A percentile compares a stretch with the other conserved stretches of the same genome.
These are phyloP conservation scores for Paramarasmius palmivorus DNA, from an alignment of 1,284 basidiomycete genomes.

Conservation along the genomic window DNA sequence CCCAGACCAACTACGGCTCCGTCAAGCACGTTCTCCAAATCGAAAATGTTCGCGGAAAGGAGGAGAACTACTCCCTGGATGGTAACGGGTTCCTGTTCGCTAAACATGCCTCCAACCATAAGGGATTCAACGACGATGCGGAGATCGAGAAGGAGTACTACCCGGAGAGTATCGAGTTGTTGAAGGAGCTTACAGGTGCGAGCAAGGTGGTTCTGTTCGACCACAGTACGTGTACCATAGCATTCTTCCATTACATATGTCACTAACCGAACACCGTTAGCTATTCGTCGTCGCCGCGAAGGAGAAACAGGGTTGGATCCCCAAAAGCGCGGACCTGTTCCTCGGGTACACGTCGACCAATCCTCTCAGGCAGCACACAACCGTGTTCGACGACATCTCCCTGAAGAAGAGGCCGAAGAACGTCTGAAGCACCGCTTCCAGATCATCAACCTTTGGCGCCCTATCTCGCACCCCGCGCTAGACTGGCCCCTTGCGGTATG, in stretches of 20 bases:
- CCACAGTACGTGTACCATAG: neutral
- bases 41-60: neutral
- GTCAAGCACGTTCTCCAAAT: neutral
- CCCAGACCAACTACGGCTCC: neutral
- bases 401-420: neutral
- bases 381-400: constrained; percentile 1
- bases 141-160: constrained; percentile 45
- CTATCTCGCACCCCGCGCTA: neutral
- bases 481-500: neutral
- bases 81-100: neutral
- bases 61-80: neutral
- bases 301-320: constrained; percentile 25
- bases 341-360: constrained; percentile 5
- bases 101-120: neutral
- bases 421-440: constrained; percentile 1
- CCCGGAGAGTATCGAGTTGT: constrained; percentile 43
- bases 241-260: neutral
- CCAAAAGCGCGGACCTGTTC: constrained; percentile 28
- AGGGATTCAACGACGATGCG: constrained; percentile 34
- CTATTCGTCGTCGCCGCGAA: constrained; percentile 28
- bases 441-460: neutral
- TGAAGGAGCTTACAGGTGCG: constrained; percentile 51
- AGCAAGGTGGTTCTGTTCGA: constrained; percentile 31
- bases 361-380: neutral
- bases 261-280: constrained; percentile 50